phyloP scores from a whole-genome alignment of 768 basidiomycete genomes.

The Mrakia hoshinonis region DNA sequence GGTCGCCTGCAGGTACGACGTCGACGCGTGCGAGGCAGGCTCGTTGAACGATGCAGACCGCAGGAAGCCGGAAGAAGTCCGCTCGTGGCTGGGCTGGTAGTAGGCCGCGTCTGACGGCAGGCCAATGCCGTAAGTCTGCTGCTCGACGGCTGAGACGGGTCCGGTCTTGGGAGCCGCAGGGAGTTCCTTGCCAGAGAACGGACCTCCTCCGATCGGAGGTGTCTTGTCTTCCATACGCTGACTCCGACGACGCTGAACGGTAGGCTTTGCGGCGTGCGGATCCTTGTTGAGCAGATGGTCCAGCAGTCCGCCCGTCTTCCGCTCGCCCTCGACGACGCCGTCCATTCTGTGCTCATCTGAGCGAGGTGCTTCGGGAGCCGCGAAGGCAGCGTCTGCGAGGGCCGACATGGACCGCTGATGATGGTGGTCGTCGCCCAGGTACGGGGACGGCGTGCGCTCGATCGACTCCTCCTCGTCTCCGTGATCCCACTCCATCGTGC shows the following conservation, averaged over 20 bases:
- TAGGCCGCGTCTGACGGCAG: neutral
- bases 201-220: neutral
- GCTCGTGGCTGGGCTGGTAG: neutral
- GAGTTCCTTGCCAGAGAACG: neutral
- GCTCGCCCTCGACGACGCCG: neutral
- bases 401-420: neutral
- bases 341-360: neutral
- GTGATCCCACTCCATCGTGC: neutral
- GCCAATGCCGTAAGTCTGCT: neutral
- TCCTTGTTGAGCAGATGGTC: conserved; percentile 20
- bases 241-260: conserved; percentile 12
- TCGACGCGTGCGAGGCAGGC: neutral
- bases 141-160: neutral
- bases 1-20: conserved; percentile 12
- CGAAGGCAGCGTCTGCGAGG: neutral
- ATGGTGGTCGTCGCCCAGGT: neutral
- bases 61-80: neutral
- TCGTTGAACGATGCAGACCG: neutral
- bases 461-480: conserved; percentile 5
- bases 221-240: neutral
- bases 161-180: neutral
- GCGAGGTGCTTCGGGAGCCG: neutral
- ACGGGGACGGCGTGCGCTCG: conserved; percentile 18
- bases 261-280: neutral
- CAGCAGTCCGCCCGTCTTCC: conserved; percentile 18